Evolutionary conservation across 805 yeast species (phyloP), one percentile per base, ranked within the genome.

Genomic region (Candida chauliodis): DNA sequence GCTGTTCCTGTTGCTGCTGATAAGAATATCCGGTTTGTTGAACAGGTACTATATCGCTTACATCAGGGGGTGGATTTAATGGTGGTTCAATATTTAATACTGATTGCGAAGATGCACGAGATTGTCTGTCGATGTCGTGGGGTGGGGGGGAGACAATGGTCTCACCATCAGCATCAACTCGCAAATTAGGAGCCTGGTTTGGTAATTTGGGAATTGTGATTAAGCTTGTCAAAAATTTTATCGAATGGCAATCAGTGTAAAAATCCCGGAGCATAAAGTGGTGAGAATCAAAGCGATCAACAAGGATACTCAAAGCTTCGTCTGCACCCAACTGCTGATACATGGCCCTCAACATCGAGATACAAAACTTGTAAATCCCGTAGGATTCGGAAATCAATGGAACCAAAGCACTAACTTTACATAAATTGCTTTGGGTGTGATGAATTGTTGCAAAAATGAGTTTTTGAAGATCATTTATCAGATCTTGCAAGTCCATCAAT

Each of bases 321-420:
- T 76, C 84, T 21, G 78, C 81, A 41, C 81, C 79, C 45, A 84
- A 75, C 50, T 86, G 73, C 50, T 77, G 77, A 52, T 84, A 78
- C 78, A 91, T 72, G 0, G 95, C 97, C 47, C 96, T 76, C 42
- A 91, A 66, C 98, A 91, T 90, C 8, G 95, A 82, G 2, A 87
- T 84, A 41, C 84, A 67, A 51, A 91, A 91, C 59, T 88, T 85
- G 61, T 89, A 87, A 41, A 91, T 88, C 31, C 98, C 98, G 54
- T 87, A 90, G 2, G 95, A 77, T 59, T 91, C 99, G 5, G 91
- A 76, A 37, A 91, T 87, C 61, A 90, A 69, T 2, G 97, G 97
- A 25, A 91, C 93, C 47, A 91, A 67, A 0, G 96, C 88, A 45
- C 93, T 78, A 13, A 87, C 83, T 46, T 84, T 81, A 61, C 95